Evolutionary conservation across 192 early-diverging fungal species (phyloP), one percentile per base, ranked within the genome.

Genomic region (Umbelopsis sp.): DNA sequence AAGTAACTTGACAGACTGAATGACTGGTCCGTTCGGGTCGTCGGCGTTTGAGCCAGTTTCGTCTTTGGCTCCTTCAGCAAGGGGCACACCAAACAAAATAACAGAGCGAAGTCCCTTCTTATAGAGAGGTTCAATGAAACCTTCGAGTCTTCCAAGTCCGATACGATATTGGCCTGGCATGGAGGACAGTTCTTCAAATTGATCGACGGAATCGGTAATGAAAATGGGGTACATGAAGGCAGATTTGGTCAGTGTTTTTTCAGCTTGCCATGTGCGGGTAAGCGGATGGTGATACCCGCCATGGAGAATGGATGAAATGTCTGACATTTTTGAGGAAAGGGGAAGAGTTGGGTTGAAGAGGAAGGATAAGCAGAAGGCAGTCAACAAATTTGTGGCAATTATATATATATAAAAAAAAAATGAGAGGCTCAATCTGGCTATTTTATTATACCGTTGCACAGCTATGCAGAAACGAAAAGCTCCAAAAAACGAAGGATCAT

Each of bases 171-270:
- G 93, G 65, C 90, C 92, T 26, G 97, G 97, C 72, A 99, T 83
- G 12, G 94, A 88, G 16, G 80, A 69, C 77, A 99, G 95, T 56
- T 88, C 84, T 47, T 90, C 91, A 69, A 89, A 82, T n/a, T 83
- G 87, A 69, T 96, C 86, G 26, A 84, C 71, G 65, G 91, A 86
- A 82, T 96, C 95, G 45, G 87, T 90, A 72, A 99, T 89, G 80
- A 99, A 99, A 74, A 99, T 87, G 26, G 97, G 97, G 82, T 91
- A 98, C 84, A 98, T 92, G 52, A 99, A 87, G 68, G 89, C 83
- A 43, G 80, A 74, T 78, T 93, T 90, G 32, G 89, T 90, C 66
- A 93, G 80, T n/a, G 71, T 73, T 49, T 79, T 75, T 49, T 87
- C 87, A n/a, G 84, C 84, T 83, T 97, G 94, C 93, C 95, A 97